Evolutionary conservation across 164 flowering plant species (phyloP).

Genomic region (Paratinospora sagittata): DNA sequence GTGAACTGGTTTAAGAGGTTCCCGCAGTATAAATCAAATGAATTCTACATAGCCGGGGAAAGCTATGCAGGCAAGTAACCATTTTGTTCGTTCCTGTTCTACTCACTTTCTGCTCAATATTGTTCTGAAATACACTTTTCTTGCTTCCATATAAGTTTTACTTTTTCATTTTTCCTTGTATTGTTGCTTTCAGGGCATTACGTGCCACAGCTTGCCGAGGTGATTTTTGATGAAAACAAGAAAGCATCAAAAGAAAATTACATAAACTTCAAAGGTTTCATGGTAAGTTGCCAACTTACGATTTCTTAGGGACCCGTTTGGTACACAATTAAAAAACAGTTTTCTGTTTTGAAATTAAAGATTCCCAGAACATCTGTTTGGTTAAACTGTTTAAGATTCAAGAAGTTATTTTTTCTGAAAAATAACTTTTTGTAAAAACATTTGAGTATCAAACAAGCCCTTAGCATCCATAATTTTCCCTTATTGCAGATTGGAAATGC

Average conservation of each 20-base stretch:
- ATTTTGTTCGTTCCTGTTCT: background rate
- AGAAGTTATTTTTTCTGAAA: too few relatives aligned
- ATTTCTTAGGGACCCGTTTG: too few relatives aligned
- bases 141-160: too few relatives aligned
- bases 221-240: slow-evolving; percentile 48
- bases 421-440: too few relatives aligned
- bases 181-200: slow-evolving; percentile 39
- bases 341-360: too few relatives aligned
- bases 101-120: background rate
- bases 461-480: background rate
- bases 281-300: slow-evolving; percentile 27
- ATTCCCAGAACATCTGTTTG: too few relatives aligned
- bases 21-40: slow-evolving; percentile 63
- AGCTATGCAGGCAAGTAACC: slow-evolving; percentile 65
- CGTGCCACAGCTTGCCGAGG: slow-evolving; percentile 73
- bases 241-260: slow-evolving; percentile 20
- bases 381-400: too few relatives aligned
- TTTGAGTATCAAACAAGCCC: too few relatives aligned
- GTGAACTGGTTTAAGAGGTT: slow-evolving; percentile 72
- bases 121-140: background rate
- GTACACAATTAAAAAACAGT: too few relatives aligned
- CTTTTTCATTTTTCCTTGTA: background rate
- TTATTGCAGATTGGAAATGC: slow-evolving; percentile 69
- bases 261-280: slow-evolving; percentile 71
- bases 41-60: slow-evolving; percentile 79